Evolutionary conservation across 768 basidiomycete genomes (phyloP), one percentile per base, ranked within the genome.

Genomic region (Guyanaporus albipodus): DNA sequence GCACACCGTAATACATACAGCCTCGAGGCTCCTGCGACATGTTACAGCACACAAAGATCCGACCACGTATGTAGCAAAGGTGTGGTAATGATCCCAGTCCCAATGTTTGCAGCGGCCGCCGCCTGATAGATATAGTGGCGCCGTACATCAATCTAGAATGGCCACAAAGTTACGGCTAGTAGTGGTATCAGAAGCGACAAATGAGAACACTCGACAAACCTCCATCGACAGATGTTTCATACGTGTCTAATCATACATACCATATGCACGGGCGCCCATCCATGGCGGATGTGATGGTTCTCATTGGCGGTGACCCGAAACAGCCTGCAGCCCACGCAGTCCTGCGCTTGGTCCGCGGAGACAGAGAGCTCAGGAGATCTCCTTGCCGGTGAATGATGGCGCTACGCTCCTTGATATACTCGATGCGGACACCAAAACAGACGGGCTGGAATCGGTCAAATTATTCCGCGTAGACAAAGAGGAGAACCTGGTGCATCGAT

Each of bases 311-410:
- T 10, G 26, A 21, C 34, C 48, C 38, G 28, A 51, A 60, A 52
- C 48, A 47, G 33, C 46, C 37, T 34, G 34, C 42, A 47, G 54
- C 57, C 48, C 50, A 57, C 48, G 40, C 45, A 46, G 23, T 44
- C 38, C 46, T 49, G 18, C 50, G 33, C 38, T 19, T 43, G 34
- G 48, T 66, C 64, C 64, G 58, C 59, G 61, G 64, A 57, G 40
- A n/a, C 48, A 36, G 43, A 57, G 43, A 39, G 24, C 34, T 12
- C 28, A 18, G 38, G 23, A 34, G 39, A 40, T 28, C 34, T 22
- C 44, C 42, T 44, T 56, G 36, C 40, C 53, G 44, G 34, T 27
- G 42, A 42, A 47, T 24, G 35, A 34, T 40, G 45, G 41, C 28
- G 36, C 28, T 23, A 21, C 34, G 27, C 24, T 34, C 14, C n/a